Evolutionary conservation across 1,139 yeast genomes (phyloP).

Genomic region (Suhomyces bribrorum): DNA sequence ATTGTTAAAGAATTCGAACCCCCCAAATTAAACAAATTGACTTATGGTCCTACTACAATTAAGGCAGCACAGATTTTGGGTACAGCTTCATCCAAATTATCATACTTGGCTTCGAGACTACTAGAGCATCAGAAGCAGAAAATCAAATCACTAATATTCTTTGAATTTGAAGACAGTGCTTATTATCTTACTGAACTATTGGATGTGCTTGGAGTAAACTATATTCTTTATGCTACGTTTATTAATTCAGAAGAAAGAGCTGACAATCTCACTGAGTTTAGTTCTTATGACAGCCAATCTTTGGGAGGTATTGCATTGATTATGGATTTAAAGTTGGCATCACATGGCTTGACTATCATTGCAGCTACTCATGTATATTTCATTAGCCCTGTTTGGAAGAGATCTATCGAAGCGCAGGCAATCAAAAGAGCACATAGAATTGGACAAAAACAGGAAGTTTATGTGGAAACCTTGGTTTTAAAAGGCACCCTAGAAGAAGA

Average conservation of each 20-base stretch:
- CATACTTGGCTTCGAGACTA: slow-evolving; percentile 56
- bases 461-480: slow-evolving; percentile 66
- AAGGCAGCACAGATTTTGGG: slow-evolving; percentile 49
- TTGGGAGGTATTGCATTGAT: slow-evolving; percentile 55
- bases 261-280: slow-evolving; percentile 53
- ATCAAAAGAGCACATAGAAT: slow-evolving; percentile 74
- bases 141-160: slow-evolving; percentile 62
- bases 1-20: slow-evolving; percentile 9
- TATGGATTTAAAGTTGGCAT: slow-evolving; percentile 68
- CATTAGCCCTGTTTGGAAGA: slow-evolving; percentile 69
- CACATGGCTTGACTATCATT: slow-evolving; percentile 70
- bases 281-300: slow-evolving; percentile 31
- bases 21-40: background rate
- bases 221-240: slow-evolving; percentile 64
- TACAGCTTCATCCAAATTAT: slow-evolving; percentile 61
- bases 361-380: slow-evolving; percentile 70
- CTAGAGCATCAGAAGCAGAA: slow-evolving; percentile 49
- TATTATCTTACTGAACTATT: slow-evolving; percentile 64
- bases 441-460: slow-evolving; percentile 58
- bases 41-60: slow-evolving; percentile 11
- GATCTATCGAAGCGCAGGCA: slow-evolving; percentile 71
- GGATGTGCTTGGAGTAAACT: slow-evolving; percentile 60
- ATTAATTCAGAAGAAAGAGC: slow-evolving; percentile 54
- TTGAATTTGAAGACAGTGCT: slow-evolving; percentile 71
- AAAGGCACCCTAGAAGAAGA: slow-evolving; percentile 67